Conservation (phyloP, 2,329 filamentous ascomycete species). For the Thelonectria blattea region DNA sequence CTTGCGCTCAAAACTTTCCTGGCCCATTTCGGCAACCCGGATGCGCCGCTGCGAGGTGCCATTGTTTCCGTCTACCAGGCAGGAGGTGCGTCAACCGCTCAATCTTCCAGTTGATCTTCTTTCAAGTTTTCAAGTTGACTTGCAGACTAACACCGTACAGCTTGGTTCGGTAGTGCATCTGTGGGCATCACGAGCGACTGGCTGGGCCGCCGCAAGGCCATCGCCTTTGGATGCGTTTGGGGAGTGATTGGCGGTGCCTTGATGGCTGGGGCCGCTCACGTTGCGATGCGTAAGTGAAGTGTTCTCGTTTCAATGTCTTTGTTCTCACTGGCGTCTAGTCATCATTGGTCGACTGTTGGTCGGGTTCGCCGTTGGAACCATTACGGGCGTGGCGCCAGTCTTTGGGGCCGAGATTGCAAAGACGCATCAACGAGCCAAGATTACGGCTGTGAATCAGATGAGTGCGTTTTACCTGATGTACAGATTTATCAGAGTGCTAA, state of each 20-base stretch:
- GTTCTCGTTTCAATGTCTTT: too few relatives aligned
- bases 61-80: slow-evolving; percentile 51
- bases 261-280: slow-evolving; percentile 49
- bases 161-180: slow-evolving; percentile 49
- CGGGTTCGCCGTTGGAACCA: slow-evolving; percentile 48
- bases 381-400: slow-evolving; percentile 49
- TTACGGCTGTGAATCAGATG: slow-evolving; percentile 51
- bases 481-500: not conserved
- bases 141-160: slow-evolving; percentile 31
- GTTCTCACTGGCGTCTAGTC: slow-evolving; percentile 32
- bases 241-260: slow-evolving; percentile 47
- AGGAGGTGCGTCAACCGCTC: slow-evolving; percentile 41
- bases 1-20: slow-evolving; percentile 45
- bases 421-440: slow-evolving; percentile 47
- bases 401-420: slow-evolving; percentile 51
- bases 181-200: slow-evolving; percentile 47
- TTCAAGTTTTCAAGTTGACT: too few relatives aligned
- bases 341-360: slow-evolving; percentile 47
- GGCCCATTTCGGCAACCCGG: slow-evolving; percentile 43
- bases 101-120: too few relatives aligned
- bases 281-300: slow-evolving; percentile 45
- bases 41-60: slow-evolving; percentile 44
- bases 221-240: slow-evolving; percentile 49
- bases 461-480: slow-evolving; percentile 35
- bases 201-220: slow-evolving; percentile 47